These are phyloP conservation scores for Chytridium lagenaria DNA, from an alignment of 371 early-diverging fungal species.

Conservation along the genomic window DNA sequence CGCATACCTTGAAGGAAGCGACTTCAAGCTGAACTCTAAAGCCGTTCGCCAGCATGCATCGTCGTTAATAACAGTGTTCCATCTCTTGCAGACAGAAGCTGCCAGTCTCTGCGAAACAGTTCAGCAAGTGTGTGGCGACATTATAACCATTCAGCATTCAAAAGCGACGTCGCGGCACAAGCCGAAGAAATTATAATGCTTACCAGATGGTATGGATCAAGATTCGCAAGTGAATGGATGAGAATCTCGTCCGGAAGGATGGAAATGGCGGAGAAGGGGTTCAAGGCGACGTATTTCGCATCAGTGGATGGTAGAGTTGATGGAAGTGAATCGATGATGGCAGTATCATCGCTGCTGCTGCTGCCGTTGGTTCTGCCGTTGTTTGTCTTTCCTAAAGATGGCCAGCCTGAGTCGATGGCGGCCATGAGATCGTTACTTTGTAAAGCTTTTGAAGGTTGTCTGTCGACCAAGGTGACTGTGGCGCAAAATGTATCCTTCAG, in stretches of 20 bases:
- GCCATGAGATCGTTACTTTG: neutral
- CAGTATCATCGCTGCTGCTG: neutral
- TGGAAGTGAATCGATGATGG: neutral
- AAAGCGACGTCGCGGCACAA: neutral
- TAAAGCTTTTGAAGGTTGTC: neutral
- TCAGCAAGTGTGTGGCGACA: neutral
- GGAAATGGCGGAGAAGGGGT: slow-evolving; percentile 1
- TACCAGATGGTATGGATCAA: slow-evolving; percentile 45
- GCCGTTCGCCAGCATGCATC: slow-evolving; percentile 50
- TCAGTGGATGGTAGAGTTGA: neutral
- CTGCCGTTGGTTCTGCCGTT: neutral
- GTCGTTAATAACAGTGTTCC: slow-evolving; percentile 46
- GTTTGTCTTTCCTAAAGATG: neutral
- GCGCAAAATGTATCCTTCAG: neutral
- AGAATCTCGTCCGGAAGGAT: slow-evolving; percentile 45
- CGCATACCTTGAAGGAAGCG: slow-evolving; percentile 37
- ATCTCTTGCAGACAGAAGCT: slow-evolving; percentile 38
- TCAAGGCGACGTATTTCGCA: too few species aligned
- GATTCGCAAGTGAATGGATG: slow-evolving; percentile 42
- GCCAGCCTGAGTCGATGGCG: neutral
- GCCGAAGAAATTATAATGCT: too few species aligned
- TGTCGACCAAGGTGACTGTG: neutral
- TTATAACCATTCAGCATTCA: too few species aligned
- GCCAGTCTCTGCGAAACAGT: slow-evolving; percentile 26
- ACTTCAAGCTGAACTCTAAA: slow-evolving; percentile 37